Conservation (phyloP, 208 protist species). For the Trypanosomatidae sp. region DNA sequence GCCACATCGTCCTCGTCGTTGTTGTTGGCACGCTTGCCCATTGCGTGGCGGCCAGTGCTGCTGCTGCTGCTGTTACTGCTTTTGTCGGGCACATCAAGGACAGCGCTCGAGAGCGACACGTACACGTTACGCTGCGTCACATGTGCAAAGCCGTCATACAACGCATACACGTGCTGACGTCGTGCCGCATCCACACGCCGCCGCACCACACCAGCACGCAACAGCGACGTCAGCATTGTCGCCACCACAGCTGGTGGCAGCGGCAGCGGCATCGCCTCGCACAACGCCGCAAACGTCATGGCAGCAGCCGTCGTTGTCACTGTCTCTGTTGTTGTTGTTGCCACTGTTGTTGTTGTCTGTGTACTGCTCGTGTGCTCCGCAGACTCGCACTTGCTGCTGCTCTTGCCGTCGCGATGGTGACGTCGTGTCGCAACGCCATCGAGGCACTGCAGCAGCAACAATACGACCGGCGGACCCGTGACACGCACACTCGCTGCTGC, state of each 20-base stretch:
- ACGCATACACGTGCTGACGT: constrained; percentile 19
- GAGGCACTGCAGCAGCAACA: constrained; percentile 39
- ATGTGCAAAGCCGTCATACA: constrained; percentile 13
- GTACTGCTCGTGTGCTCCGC: too few relatives aligned
- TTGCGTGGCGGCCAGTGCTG: too few relatives aligned
- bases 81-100: too few relatives aligned
- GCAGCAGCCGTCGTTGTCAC: not conserved
- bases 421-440: too few relatives aligned
- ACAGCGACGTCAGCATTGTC: constrained; percentile 25
- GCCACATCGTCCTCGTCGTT: too few relatives aligned
- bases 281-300: constrained; percentile 29
- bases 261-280: constrained; percentile 17
- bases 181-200: constrained; percentile 12
- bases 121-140: constrained; percentile 16
- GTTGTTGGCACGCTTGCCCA: too few relatives aligned
- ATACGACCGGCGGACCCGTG: constrained; percentile 24
- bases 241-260: constrained; percentile 33
- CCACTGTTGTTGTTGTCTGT: too few relatives aligned
- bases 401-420: too few relatives aligned
- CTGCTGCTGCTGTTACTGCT: too few relatives aligned
- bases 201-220: constrained; percentile 28
- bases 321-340: too few relatives aligned
- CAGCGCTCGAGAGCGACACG: too few relatives aligned
- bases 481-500: constrained; percentile 10
- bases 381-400: too few relatives aligned